Evolutionary conservation across 306 rosid genomes (phyloP).

Genomic region (Lathyrus aphaca): DNA sequence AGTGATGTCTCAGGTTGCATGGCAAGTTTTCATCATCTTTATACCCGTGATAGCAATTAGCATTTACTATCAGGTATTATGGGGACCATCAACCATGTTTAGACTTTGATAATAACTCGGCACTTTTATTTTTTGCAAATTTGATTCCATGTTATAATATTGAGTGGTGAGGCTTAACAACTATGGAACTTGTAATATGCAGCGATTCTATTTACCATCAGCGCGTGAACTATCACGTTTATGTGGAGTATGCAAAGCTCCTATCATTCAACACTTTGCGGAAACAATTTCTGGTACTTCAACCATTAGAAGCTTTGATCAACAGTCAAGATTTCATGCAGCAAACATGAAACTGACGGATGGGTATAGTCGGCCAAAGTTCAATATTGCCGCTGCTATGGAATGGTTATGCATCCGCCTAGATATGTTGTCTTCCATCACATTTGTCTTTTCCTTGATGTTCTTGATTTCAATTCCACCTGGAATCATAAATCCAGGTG

Average conservation of each 20-base stretch:
- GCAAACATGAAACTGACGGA: slow-evolving; percentile 75
- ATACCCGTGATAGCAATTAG: slow-evolving; percentile 64
- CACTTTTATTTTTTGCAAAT: background rate
- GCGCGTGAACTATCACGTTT: slow-evolving; percentile 85
- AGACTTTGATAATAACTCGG: slow-evolving; percentile 1
- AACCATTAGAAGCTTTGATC: slow-evolving; percentile 88
- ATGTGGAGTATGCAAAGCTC: slow-evolving; percentile 85
- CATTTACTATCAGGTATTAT: slow-evolving; percentile 75
- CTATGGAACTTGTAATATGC: slow-evolving; percentile 38
- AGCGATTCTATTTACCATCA: slow-evolving; percentile 77
- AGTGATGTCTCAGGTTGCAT: slow-evolving; percentile 82
- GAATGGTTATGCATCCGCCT: slow-evolving; percentile 84
- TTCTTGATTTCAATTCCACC: slow-evolving; percentile 74
- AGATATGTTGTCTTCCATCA: slow-evolving; percentile 69
- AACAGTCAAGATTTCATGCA: slow-evolving; percentile 68
- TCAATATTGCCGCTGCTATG: slow-evolving; percentile 70
- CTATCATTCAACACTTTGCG: slow-evolving; percentile 79
- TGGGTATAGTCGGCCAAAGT: slow-evolving; percentile 71
- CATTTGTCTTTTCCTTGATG: slow-evolving; percentile 67
- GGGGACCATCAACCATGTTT: slow-evolving; percentile 9
- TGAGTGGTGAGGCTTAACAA: slow-evolving; percentile 5
- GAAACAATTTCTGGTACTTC: slow-evolving; percentile 83
- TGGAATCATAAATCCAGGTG: slow-evolving; percentile 83
- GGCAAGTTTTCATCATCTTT: slow-evolving; percentile 80
- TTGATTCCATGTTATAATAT: slow-evolving; percentile 1